Base-by-base conservation (phyloP, 306 rosid genomes). In the Hylodesmum podocarpum region DNA sequence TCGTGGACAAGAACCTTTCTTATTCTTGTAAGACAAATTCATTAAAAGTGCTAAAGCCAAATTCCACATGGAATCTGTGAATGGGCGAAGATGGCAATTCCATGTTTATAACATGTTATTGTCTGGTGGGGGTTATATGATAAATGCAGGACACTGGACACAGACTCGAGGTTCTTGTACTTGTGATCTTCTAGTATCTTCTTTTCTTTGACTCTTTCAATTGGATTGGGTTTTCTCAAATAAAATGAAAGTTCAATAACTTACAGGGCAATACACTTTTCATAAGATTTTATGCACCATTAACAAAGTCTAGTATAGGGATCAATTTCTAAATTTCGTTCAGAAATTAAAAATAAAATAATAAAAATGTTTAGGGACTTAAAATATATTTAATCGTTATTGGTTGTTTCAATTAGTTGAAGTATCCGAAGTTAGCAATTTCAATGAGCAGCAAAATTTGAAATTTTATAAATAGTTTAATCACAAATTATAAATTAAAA, bases 231-330 rank as follows among this genome's bases (percentile, higher is more conserved):
- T 74, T 93, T 93, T 9, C 96, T 90, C 90, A 84, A 88, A 73
- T 93, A 91, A 84, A 89, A 89, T 33, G 91, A 86, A 9, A 96
- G 92, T 77, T 91, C 97, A 2, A 93, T 91, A 44, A 91, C 88
- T 85, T 89, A 93, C 62, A 87, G 84, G 68, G 97, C 98, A 0
- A 89, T 82, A 64, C 95, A 88, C 70, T 89, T 91, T 34, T 96
- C 98, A 33, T 89, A 91, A 15, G 95, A 87, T 50, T 96, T 88
- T 93, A 93, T 90, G 70, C 96, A n/a, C n/a, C n/a, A n/a, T n/a
- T n/a, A n/a, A n/a, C n/a, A n/a, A n/a, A n/a, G n/a, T n/a, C n/a
- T n/a, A n/a, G n/a, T n/a, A n/a, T n/a, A n/a, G n/a, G n/a, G n/a
- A n/a, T n/a, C n/a, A n/a, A n/a, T n/a, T n/a, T n/a, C n/a, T n/a